Evolutionary conservation across 2,329 filamentous ascomycete species (phyloP), one percentile per base, ranked within the genome.

Genomic region (Monosporascus sp.): DNA sequence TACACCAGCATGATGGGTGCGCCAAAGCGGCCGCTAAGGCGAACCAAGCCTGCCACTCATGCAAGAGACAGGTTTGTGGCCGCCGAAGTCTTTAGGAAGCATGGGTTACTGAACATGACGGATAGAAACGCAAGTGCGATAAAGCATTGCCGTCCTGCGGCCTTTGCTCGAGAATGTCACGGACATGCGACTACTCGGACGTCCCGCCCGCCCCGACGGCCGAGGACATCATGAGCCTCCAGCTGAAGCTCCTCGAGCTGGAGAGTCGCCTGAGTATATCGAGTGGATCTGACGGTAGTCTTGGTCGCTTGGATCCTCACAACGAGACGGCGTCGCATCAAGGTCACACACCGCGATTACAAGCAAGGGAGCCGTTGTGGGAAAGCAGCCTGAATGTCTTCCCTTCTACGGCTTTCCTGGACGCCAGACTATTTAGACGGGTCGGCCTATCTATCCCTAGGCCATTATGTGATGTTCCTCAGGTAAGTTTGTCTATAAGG

Each of bases 91-190:
- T 38, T 45, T 27, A 39, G 11, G 18, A 18, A 6, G 17, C 46
- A n/a, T 31, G 17, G 14, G 14, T 27, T 18, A 14, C 41, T 15
- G 20, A 22, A 25, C 14, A 24, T 15, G 41, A 44, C 20, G 17
- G 71, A 55, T 73, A 80, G 62, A 81, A 81, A 65, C 68, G 78
- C 44, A 76, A 72, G 68, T 81, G 78, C 60, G 73, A 77, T 69
- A 81, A 80, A 64, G 60, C 58, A 5, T 58, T 80, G 1, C 78
- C 78, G 15, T 61, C 65, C 17, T 81, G 78, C 60, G 65, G 69
- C 2, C 68, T 80, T 4, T 81, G 78, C 62, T 58, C 59, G 20
- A 68, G 75, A 11, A 72, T 75, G 67, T 65, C 65, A 37, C 66
- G 73, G 14, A 53, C 55, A 22, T 76, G 73, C 62, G 73, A 76